Evolutionary conservation across 225 moss, liverwort and hornwort species (phyloP).

Genomic region (Bryum argenteum): DNA sequence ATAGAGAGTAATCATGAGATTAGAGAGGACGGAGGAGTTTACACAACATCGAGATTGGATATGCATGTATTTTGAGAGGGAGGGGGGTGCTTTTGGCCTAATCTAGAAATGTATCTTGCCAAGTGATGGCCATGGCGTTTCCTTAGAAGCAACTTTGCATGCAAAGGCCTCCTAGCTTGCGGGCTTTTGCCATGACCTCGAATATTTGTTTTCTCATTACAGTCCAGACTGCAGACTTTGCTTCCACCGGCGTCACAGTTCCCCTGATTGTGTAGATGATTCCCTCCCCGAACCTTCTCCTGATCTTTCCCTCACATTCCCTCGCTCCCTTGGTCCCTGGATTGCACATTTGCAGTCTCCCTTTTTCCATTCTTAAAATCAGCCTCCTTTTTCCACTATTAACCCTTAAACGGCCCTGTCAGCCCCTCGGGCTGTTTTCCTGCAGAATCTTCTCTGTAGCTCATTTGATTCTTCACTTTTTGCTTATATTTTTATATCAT

Average conservation of each 20-base stretch:
- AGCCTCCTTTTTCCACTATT: background rate
- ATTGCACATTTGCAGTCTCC: background rate
- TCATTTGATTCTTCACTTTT: too few relatives aligned
- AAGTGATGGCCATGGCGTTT: background rate
- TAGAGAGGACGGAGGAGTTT: background rate
- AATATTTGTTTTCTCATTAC: background rate
- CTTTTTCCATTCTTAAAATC: background rate
- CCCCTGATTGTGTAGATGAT: slow-evolving; percentile 15
- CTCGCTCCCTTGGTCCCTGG: background rate
- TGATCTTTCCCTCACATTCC: slow-evolving; percentile 18
- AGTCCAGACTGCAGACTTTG: background rate
- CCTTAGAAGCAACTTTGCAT: slow-evolving; percentile 23
- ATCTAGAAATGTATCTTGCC: background rate
- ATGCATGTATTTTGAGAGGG: slow-evolving; percentile 2
- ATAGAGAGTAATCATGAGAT: too few relatives aligned
- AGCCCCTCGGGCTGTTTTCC: too few relatives aligned
- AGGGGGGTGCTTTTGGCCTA: background rate
- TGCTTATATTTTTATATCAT: too few relatives aligned
- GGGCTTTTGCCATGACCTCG: slow-evolving; percentile 27
- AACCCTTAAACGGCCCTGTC: too few relatives aligned
- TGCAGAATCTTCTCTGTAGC: too few relatives aligned
- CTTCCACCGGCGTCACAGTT: background rate
- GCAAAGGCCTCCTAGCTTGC: slow-evolving; percentile 17
- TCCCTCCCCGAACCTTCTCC: slow-evolving; percentile 15
- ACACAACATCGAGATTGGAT: background rate